These are phyloP conservation scores for Ascochyta clinopodiicola DNA, from an alignment of 2,329 filamentous ascomycete genomes.

Conservation along the genomic window DNA sequence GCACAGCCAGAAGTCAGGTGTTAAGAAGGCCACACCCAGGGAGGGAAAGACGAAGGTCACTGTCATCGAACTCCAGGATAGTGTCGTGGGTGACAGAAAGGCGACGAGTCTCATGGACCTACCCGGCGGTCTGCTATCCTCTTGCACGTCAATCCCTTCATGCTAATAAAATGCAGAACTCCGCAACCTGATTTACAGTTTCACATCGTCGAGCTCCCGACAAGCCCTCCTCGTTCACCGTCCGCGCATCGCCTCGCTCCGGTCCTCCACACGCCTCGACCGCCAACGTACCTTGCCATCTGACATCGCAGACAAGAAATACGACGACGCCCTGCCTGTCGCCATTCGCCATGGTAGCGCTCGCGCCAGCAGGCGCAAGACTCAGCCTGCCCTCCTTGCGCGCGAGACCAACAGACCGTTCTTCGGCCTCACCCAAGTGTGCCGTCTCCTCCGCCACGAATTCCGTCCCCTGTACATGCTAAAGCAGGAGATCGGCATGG, in stretches of 20 bases:
- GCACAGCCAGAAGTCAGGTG: neutral
- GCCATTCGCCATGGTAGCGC: neutral
- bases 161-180: constrained; percentile 26
- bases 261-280: constrained; percentile 30
- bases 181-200: constrained; percentile 36
- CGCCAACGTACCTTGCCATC: constrained; percentile 23
- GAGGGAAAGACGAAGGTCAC: neutral
- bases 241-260: constrained; percentile 34
- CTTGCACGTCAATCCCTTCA: neutral
- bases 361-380: neutral
- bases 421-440: constrained; percentile 37
- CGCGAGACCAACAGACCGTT: constrained; percentile 34
- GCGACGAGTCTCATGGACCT: constrained; percentile 28
- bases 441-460: constrained; percentile 33
- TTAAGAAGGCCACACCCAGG: neutral
- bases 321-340: constrained; percentile 14
- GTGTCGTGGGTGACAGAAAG: neutral
- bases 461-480: constrained; percentile 33
- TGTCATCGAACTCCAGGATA: rapidly evolving
- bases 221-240: constrained; percentile 37
- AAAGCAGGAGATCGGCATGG: constrained; percentile 36
- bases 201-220: constrained; percentile 9
- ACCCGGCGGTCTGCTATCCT: constrained; percentile 24
- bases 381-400: neutral
- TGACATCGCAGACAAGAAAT: constrained; percentile 20